Evolutionary conservation across 2,329 filamentous ascomycete genomes (phyloP), one percentile per base, ranked within the genome.

Genomic region (Verticillium tricorpus): DNA sequence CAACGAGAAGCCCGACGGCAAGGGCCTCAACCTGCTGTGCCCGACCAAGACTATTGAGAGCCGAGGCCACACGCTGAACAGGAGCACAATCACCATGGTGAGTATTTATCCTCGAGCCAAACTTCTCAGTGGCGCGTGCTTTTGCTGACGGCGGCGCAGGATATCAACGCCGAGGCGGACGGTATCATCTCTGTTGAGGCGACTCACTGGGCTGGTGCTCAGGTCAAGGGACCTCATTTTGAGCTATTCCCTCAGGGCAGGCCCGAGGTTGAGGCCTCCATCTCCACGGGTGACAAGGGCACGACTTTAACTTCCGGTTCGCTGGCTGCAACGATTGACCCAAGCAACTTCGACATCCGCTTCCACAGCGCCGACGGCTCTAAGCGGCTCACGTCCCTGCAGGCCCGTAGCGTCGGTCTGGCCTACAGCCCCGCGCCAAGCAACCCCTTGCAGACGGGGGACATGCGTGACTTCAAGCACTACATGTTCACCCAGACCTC

Each of bases 401-500:
- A 73, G n/a, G 70, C 72, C 65, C 73, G 75, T 28, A 77, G 75
- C 60, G 73, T 76, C 14, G 77, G 76, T 9, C 76, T 77, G 60
- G 76, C 76, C 17, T 74, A 75, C 61, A 72, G 66, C 28, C 73
- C 69, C 50, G 68, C 66, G 31, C 74, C 70, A 35, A 75, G 67
- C 64, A 72, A 66, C n/a, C 74, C 69, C 39, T 72, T 72, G 68
- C 73, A 70, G 67, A 69, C 69, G 28, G 74, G 67, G 45, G 72
- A 71, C 58, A 73, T 76, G 73, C 67, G 72, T 31, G 73, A 81
- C 67, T 78, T 83, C 65, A 74, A 79, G 60, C 83, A 85, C 69
- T 83, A 84, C 71, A 80, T 85, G 66, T 85, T 85, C 68, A 80
- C 82, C 34, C 82, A 85, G 70, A 85, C 82, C 1, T 80, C 77